Conservation (phyloP, 148 eudicot genomes). For the Silene conica region DNA sequence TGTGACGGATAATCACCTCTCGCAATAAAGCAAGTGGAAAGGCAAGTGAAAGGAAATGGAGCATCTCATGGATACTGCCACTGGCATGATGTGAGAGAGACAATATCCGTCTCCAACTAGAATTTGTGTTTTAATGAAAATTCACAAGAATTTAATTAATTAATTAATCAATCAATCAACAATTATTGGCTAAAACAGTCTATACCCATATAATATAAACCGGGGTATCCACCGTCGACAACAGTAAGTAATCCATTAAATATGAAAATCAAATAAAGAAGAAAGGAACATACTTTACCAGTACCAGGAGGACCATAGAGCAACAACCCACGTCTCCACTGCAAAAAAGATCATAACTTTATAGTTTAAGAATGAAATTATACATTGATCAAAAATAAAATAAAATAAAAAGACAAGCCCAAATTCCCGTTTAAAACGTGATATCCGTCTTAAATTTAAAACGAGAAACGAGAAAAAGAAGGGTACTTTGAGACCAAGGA, state of each 20-base stretch:
- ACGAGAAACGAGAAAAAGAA: neutral
- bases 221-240: too few species aligned
- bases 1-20: too few species aligned
- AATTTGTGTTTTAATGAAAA: neutral
- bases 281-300: constrained; percentile 62
- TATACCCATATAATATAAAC: neutral
- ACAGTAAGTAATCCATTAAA: too few species aligned
- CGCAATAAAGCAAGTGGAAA: too few species aligned
- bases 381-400: neutral
- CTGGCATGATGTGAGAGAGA: too few species aligned
- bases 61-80: too few species aligned
- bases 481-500: constrained; percentile 63
- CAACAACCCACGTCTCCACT: constrained; percentile 91
- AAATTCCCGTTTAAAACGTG: neutral
- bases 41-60: too few species aligned
- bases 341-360: neutral
- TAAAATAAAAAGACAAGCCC: too few species aligned
- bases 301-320: constrained; percentile 96
- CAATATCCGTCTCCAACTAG: too few species aligned
- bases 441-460: too few species aligned
- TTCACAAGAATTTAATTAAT: neutral
- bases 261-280: neutral
- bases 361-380: too few species aligned
- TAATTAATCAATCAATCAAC: neutral
- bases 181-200: neutral